Percentiles rank a stretch among this genome's conserved stretches.
Conservation (phyloP, 805 yeast genomes). For the Zygotorulaspora chibaensis region DNA sequence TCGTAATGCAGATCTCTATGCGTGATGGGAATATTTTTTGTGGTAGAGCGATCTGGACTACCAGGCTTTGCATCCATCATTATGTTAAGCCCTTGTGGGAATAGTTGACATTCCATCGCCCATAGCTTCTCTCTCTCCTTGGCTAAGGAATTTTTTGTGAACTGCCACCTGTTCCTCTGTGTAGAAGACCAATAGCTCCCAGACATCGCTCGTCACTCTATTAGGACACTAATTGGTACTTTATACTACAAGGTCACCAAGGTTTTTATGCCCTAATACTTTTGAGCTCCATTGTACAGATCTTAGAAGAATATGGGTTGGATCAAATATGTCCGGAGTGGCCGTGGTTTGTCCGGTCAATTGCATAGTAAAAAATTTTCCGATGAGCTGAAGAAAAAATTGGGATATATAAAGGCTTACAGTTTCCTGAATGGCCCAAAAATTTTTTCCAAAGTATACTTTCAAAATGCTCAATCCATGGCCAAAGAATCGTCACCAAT, state of each 20-base stretch:
- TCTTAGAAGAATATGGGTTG: not conserved
- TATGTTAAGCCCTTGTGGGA: constrained; percentile 33
- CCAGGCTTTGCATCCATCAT: constrained; percentile 32
- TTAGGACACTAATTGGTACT: not conserved
- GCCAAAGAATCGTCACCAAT: constrained; percentile 64
- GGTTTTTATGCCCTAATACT: no score
- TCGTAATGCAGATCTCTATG: constrained; percentile 40
- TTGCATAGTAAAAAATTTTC: constrained; percentile 11
- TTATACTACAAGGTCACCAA: no score
- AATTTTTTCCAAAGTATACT: constrained; percentile 5
- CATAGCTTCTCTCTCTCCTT: constrained; percentile 42
- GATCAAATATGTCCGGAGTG: constrained; percentile 3
- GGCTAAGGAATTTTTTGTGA: constrained; percentile 55
- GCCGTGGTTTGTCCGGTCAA: constrained; percentile 4
- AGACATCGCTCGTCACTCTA: constrained; percentile 42
- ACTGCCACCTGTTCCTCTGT: constrained; percentile 79
- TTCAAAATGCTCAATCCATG: constrained; percentile 47
- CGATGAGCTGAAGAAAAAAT: constrained; percentile 2
- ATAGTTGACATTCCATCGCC: constrained; percentile 36
- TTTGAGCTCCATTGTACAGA: not conserved
- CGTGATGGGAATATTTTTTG: constrained; percentile 39
- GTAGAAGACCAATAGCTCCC: constrained; percentile 88
- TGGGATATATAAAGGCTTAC: constrained; percentile 7
- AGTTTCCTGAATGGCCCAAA: not conserved
- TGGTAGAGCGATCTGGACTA: constrained; percentile 32